Evolutionary conservation across 2,329 filamentous ascomycete species (phyloP).

Genomic region (Clonostachys rosea): DNA sequence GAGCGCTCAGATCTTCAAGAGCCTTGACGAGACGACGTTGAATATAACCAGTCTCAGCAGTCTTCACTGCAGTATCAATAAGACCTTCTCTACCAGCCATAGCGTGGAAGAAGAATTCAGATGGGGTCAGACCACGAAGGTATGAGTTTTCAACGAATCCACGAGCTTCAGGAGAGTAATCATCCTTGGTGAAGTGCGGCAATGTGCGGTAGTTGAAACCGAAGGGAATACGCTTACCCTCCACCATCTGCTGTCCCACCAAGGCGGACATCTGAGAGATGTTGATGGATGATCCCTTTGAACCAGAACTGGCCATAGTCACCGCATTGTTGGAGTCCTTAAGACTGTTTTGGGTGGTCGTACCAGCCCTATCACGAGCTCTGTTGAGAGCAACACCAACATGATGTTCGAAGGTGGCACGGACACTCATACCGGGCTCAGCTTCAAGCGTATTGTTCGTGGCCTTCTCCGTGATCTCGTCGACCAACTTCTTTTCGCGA

Average conservation of each 20-base stretch:
- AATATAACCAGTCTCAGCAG: slow-evolving; percentile 97
- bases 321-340: slow-evolving; percentile 97
- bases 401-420: slow-evolving; percentile 97
- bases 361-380: slow-evolving; percentile 95
- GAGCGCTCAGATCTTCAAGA: slow-evolving; percentile 93
- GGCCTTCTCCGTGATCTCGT: slow-evolving; percentile 68
- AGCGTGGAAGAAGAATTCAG: slow-evolving; percentile 99
- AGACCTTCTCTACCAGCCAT: slow-evolving; percentile 99
- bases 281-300: slow-evolving; percentile 98
- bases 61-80: slow-evolving; percentile 99
- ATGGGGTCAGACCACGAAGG: slow-evolving; percentile 87
- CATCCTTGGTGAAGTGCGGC: slow-evolving; percentile 98
- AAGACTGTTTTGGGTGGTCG: slow-evolving; percentile 82
- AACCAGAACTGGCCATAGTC: slow-evolving; percentile 93
- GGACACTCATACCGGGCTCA: slow-evolving; percentile 96
- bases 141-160: slow-evolving; percentile 99
- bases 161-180: slow-evolving; percentile 94
- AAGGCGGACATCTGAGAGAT: slow-evolving; percentile 99
- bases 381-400: slow-evolving; percentile 92
- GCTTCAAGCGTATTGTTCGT: slow-evolving; percentile 85
- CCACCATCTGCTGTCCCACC: slow-evolving; percentile 96
- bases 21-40: slow-evolving; percentile 98
- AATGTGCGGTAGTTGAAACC: slow-evolving; percentile 98
- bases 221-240: slow-evolving; percentile 98
- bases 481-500: slow-evolving; percentile 76